phyloP scores from a whole-genome alignment of 192 early-diverging fungal species.

The Jimgerdemannia lactiflua region DNA sequence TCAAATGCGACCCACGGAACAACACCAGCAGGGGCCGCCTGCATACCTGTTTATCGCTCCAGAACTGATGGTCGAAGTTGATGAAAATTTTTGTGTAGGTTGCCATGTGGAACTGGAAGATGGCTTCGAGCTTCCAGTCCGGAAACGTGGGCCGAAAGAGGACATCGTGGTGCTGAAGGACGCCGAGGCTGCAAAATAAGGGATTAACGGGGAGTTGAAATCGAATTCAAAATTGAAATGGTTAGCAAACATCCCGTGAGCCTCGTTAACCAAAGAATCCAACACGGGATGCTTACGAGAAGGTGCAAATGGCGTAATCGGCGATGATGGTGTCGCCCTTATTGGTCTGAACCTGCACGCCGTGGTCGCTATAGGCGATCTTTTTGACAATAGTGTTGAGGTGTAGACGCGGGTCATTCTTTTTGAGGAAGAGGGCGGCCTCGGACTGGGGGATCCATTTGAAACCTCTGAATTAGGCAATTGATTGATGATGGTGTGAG shows the following conservation, averaged over 20 bases:
- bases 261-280: no score
- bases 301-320: constrained; percentile 37
- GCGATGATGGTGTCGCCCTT: constrained; percentile 23
- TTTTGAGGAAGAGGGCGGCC: constrained; percentile 7
- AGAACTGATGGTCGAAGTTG: constrained; percentile 30
- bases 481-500: no score
- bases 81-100: constrained; percentile 39
- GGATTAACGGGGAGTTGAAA: constrained; percentile 1
- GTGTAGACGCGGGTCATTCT: constrained; percentile 16
- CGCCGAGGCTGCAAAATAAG: constrained; percentile 22
- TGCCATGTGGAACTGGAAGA: constrained; percentile 35
- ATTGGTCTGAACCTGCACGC: constrained; percentile 19
- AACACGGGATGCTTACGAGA: constrained; percentile 23
- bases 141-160: constrained; percentile 30
- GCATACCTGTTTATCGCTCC: constrained; percentile 33
- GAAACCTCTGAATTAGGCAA: constrained; percentile 23
- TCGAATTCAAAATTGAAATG: neutral
- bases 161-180: constrained; percentile 27
- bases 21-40: neutral
- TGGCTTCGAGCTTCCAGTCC: constrained; percentile 34
- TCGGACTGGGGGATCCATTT: constrained; percentile 30
- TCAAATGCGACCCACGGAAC: constrained; percentile 1
- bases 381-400: constrained; percentile 30
- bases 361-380: constrained; percentile 14
- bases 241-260: no score